These are phyloP conservation scores for Borovskyia barvae DNA, from an alignment of 208 protist species.

Conservation along the genomic window DNA sequence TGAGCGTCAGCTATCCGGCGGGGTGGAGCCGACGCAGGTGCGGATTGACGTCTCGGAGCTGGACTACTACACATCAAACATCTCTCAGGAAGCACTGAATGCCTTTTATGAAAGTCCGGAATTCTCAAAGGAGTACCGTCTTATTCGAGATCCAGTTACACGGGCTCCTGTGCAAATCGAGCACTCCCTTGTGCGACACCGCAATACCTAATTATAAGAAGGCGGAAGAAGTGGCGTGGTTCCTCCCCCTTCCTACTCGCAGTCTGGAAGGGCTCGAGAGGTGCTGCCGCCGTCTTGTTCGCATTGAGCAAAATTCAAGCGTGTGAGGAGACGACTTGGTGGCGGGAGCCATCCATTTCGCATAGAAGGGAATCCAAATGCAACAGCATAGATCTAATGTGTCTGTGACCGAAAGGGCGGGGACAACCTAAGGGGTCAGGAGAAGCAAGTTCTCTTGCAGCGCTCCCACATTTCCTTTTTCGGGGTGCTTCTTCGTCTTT, in stretches of 20 bases:
- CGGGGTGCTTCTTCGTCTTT: no score
- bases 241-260: not conserved
- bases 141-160: conserved; percentile 80
- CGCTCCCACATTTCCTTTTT: no score
- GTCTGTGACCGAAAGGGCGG: no score
- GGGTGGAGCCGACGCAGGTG: conserved; percentile 75
- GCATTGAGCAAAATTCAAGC: no score
- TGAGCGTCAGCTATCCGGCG: conserved; percentile 80
- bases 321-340: no score
- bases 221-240: no score
- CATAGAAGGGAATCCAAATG: no score
- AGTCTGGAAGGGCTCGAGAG: not conserved
- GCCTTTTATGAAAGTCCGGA: conserved; percentile 80
- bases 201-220: not conserved
- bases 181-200: conserved; percentile 41
- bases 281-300: no score
- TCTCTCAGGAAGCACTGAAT: conserved; percentile 79
- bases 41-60: conserved; percentile 78
- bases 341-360: no score
- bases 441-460: no score
- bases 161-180: conserved; percentile 76
- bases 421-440: no score
- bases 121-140: conserved; percentile 76
- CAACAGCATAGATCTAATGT: no score
- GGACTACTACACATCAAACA: conserved; percentile 73